These are phyloP conservation scores for Chrysanthemum seticuspe DNA, from an alignment of 129 eudicot genomes.

Conservation along the genomic window DNA sequence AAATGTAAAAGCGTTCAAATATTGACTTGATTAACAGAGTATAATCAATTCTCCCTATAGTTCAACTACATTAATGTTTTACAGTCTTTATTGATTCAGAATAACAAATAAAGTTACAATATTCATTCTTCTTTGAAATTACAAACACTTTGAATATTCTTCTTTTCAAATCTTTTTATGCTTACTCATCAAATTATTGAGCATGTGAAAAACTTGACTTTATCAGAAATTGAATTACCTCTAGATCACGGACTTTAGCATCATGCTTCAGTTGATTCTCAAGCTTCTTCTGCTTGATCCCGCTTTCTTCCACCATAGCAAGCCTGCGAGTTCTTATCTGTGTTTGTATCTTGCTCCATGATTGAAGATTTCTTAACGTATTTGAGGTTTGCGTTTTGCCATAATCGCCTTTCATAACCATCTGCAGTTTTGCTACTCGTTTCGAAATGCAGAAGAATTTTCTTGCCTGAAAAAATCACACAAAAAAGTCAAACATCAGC, in stretches of 20 bases:
- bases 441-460: conserved; percentile 43
- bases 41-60: neutral
- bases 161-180: neutral
- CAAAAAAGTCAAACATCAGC: conserved; percentile 7
- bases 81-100: neutral
- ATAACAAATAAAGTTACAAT: neutral
- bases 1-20: conserved; percentile 1
- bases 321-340: conserved; percentile 67
- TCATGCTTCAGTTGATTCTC: conserved; percentile 83
- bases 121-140: neutral
- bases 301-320: conserved; percentile 69
- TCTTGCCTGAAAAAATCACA: conserved; percentile 60
- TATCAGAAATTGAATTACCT: conserved; percentile 43
- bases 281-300: conserved; percentile 70
- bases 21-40: neutral
- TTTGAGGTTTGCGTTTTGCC: conserved; percentile 67
- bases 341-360: conserved; percentile 80
- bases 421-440: conserved; percentile 53
- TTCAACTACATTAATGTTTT: neutral
- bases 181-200: neutral
- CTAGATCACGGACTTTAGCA: conserved; percentile 65
- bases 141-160: neutral
- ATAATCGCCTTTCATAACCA: conserved; percentile 44
- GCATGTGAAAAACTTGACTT: conserved; percentile 1
- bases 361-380: conserved; percentile 72